These are phyloP conservation scores for Aureobasidium pullulans DNA, from an alignment of 2,329 filamentous ascomycete genomes.

Conservation along the genomic window DNA sequence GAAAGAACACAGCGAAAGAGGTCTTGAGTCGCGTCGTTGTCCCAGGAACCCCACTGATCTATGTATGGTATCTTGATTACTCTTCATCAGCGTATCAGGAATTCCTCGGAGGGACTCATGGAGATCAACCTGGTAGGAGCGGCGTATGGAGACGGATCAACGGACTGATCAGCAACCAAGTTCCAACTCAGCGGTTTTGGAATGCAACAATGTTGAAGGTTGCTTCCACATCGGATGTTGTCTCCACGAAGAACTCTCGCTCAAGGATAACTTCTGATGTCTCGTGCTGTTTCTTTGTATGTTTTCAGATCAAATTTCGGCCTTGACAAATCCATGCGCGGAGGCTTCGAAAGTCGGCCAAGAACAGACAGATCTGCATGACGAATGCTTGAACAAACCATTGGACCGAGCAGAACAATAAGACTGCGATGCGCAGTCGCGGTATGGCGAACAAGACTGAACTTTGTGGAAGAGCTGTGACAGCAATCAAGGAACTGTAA, in stretches of 20 bases:
- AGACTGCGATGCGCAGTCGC: neutral
- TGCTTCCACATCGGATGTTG: too few species aligned
- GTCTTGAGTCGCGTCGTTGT: neutral
- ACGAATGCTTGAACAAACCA: neutral
- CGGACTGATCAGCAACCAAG: neutral
- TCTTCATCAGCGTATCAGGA: neutral
- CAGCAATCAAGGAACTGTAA: neutral
- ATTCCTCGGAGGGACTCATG: neutral
- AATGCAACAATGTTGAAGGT: neutral
- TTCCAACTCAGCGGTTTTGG: neutral
- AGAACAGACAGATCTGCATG: slow-evolving; percentile 1
- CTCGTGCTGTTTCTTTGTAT: neutral
- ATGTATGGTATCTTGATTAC: neutral
- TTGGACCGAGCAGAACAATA: neutral
- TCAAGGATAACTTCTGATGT: neutral
- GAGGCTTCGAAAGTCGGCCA: neutral
- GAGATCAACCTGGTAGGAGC: slow-evolving; percentile 6
- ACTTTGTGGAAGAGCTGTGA: neutral
- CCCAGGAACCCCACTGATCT: neutral
- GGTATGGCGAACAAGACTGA: neutral
- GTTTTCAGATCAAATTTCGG: neutral
- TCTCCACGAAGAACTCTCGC: too few species aligned
- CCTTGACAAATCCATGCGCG: neutral
- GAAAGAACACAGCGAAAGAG: neutral
- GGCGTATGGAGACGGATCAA: slow-evolving; percentile 5